A percentile compares a stretch with the other conserved stretches of the same genome.
Evolutionary conservation across 805 yeast species (phyloP).

Genomic region (Kluyveromyces lactis): DNA sequence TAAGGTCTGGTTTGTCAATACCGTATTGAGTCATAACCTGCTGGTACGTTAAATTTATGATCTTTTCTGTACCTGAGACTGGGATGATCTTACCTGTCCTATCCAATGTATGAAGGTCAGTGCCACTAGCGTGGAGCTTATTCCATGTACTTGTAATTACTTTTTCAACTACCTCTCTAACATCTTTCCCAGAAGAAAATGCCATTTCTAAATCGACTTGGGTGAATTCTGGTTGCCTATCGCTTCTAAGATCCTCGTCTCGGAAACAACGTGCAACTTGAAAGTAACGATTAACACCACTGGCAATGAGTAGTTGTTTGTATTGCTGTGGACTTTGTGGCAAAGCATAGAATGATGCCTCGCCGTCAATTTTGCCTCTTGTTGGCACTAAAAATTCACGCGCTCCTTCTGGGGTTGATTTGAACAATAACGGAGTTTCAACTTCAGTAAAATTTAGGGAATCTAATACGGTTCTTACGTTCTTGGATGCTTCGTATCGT

Average conservation of each 20-base stretch:
- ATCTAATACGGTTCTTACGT: slow-evolving; percentile 37
- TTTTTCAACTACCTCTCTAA: slow-evolving; percentile 53
- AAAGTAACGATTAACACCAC: slow-evolving; percentile 79
- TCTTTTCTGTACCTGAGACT: slow-evolving; percentile 11
- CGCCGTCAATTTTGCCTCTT: slow-evolving; percentile 36
- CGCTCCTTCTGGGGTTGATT: slow-evolving; percentile 98
- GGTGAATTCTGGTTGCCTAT: slow-evolving; percentile 96
- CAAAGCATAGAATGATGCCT: slow-evolving; percentile 61
- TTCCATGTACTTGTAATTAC: slow-evolving; percentile 51
- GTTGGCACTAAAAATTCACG: slow-evolving; percentile 93
- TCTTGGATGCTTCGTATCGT: slow-evolving; percentile 47
- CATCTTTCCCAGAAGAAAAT: slow-evolving; percentile 62
- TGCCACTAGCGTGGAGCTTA: slow-evolving; percentile 27
- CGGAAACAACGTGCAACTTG: slow-evolving; percentile 93
- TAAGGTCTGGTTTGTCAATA: slow-evolving; percentile 88
- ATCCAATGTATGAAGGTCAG: slow-evolving; percentile 25
- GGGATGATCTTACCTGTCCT: slow-evolving; percentile 17
- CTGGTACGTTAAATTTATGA: slow-evolving; percentile 48
- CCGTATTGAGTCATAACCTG: slow-evolving; percentile 74
- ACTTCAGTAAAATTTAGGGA: slow-evolving; percentile 57
- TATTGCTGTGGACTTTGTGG: slow-evolving; percentile 99
- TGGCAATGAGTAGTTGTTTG: slow-evolving; percentile 89
- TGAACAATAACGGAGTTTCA: slow-evolving; percentile 88
- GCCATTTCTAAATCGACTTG: slow-evolving; percentile 96
- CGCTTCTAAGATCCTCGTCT: slow-evolving; percentile 91